These are phyloP conservation scores for Suillus occidentalis DNA, from an alignment of 768 basidiomycete genomes.

Conservation along the genomic window DNA sequence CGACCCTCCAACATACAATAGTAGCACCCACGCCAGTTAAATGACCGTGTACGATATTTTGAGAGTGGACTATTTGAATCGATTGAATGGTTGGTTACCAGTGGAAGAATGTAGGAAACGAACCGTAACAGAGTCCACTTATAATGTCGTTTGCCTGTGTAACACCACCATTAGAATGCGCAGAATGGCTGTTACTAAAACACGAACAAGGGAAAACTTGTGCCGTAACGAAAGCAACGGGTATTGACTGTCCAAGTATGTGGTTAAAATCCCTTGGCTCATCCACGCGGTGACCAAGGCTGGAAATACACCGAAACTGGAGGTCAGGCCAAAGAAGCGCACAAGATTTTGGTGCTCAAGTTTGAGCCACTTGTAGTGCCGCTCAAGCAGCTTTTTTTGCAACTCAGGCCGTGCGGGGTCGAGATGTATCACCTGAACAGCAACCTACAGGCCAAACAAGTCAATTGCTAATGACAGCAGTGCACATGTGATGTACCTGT, in stretches of 20 bases:
- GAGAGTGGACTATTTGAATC: conserved; percentile 5
- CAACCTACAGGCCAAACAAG: background rate
- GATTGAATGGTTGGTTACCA: background rate
- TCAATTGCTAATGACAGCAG: background rate
- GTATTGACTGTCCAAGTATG: conserved; percentile 38
- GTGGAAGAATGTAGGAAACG: conserved; percentile 8
- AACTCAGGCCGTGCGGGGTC: background rate
- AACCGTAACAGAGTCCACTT: conserved; percentile 40
- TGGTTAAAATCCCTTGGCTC: conserved; percentile 38
- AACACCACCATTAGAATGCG: background rate
- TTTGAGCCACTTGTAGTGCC: conserved; percentile 32
- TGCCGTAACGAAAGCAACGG: background rate
- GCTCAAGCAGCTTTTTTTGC: background rate
- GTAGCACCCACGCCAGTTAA: conserved; percentile 5
- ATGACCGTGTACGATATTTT: conserved; percentile 7
- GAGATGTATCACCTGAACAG: background rate
- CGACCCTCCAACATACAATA: background rate
- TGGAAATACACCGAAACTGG: conserved; percentile 35
- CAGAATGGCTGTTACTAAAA: background rate
- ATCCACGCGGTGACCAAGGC: conserved; percentile 45
- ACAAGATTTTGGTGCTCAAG: conserved; percentile 40
- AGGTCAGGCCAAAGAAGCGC: conserved; percentile 35
- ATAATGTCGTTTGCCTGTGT: conserved; percentile 40
- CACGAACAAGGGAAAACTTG: conserved; percentile 32
- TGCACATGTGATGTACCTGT: background rate